These are phyloP conservation scores for Castanospermum australe DNA, from an alignment of 306 rosid genomes.

Conservation along the genomic window DNA sequence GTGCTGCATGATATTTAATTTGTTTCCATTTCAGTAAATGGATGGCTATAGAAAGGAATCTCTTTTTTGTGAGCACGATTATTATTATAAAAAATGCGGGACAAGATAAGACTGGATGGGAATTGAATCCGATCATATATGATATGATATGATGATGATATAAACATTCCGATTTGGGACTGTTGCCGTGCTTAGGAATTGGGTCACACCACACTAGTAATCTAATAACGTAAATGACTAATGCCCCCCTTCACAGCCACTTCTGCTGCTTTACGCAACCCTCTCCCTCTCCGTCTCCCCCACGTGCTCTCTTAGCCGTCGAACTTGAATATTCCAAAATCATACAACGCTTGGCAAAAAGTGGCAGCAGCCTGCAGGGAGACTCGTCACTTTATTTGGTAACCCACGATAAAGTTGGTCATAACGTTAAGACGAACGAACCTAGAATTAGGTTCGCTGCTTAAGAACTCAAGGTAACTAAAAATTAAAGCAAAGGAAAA, in stretches of 20 bases:
- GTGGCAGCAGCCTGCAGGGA: neutral
- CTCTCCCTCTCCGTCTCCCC: too few relatives aligned
- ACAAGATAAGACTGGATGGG: neutral
- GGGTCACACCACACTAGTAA: too few relatives aligned
- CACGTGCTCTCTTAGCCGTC: too few relatives aligned
- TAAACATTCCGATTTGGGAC: slow-evolving; percentile 4
- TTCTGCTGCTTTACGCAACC: too few relatives aligned
- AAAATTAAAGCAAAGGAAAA: slow-evolving; percentile 19
- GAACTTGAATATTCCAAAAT: neutral
- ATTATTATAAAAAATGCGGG: too few relatives aligned
- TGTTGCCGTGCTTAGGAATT: neutral
- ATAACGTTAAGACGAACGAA: neutral
- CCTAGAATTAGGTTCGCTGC: neutral
- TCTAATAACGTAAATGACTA: too few relatives aligned
- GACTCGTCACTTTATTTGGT: neutral
- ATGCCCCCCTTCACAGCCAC: neutral
- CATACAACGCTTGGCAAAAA: neutral
- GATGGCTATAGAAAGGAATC: too few relatives aligned
- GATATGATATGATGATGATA: neutral
- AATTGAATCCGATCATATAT: neutral
- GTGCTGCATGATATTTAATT: neutral
- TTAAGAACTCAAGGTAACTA: neutral
- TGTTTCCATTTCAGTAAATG: too few relatives aligned
- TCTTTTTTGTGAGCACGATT: neutral
- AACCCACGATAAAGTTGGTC: neutral